Conservation (phyloP, 345 rosid genomes). For the Eucalyptus erythrocorys region DNA sequence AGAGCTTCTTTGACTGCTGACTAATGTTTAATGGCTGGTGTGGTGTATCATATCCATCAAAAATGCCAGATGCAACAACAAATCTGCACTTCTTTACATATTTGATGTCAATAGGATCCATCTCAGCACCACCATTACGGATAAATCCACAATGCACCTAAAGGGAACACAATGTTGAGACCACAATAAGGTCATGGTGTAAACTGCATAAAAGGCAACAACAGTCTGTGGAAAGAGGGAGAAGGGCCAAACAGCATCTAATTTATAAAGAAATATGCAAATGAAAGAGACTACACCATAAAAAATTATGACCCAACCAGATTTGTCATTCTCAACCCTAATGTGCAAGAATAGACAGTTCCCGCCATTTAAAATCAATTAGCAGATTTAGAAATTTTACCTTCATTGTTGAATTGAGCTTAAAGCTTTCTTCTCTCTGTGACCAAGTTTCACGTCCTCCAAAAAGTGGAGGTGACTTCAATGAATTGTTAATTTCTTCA, state of each 20-base stretch:
- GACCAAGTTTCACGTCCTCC: slow-evolving; percentile 88
- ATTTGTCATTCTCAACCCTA: background rate
- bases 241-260: background rate
- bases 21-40: slow-evolving; percentile 88
- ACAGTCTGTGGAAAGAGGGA: background rate
- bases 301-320: background rate
- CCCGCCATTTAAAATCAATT: background rate
- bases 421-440: slow-evolving; percentile 70
- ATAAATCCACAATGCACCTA: slow-evolving; percentile 93
- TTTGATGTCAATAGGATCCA: slow-evolving; percentile 49
- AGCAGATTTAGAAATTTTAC: slow-evolving; percentile 12
- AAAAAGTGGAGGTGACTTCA: slow-evolving; percentile 51
- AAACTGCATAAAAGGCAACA: background rate
- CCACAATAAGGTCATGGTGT: background rate
- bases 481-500: slow-evolving; percentile 24
- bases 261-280: background rate
- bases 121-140: slow-evolving; percentile 76
- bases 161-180: background rate
- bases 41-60: slow-evolving; percentile 86
- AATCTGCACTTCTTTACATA: slow-evolving; percentile 71
- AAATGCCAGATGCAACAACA: slow-evolving; percentile 92
- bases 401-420: slow-evolving; percentile 65
- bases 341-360: background rate
- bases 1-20: slow-evolving; percentile 57
- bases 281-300: background rate